Percentiles rank a stretch among this genome's conserved stretches.
Evolutionary conservation across 305 asterid species (phyloP).

Genomic region (Fraxinus latifolia): DNA sequence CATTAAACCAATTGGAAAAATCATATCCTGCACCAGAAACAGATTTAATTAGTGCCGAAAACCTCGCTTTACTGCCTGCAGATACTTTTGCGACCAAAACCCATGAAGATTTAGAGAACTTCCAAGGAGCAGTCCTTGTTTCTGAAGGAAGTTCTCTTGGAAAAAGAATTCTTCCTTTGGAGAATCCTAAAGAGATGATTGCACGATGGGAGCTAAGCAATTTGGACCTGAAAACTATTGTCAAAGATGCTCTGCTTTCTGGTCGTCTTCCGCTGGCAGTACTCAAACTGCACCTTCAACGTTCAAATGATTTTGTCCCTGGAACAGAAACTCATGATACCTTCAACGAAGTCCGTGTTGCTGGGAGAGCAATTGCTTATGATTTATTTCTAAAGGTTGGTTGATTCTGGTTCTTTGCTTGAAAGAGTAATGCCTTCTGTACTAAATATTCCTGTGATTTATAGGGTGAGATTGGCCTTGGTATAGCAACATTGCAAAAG

Average conservation of each 20-base stretch:
- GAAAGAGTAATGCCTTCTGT: constrained; percentile 12
- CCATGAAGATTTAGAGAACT: constrained; percentile 35
- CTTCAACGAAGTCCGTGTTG: constrained; percentile 75
- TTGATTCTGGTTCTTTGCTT: constrained; percentile 28
- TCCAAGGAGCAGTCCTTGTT: constrained; percentile 41
- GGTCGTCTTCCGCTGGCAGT: constrained; percentile 98
- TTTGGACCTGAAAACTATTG: constrained; percentile 76
- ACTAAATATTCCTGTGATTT: constrained; percentile 27
- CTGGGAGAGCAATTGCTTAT: constrained; percentile 86
- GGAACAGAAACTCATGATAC: constrained; percentile 67
- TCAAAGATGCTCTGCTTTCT: constrained; percentile 82
- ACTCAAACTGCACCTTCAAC: constrained; percentile 86
- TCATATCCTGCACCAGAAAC: constrained; percentile 44
- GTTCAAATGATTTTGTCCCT: constrained; percentile 47
- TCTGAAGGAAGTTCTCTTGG: constrained; percentile 52
- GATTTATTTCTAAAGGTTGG: constrained; percentile 86
- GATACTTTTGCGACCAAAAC: constrained; percentile 37
- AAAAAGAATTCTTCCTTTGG: constrained; percentile 41
- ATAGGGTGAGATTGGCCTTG: constrained; percentile 92
- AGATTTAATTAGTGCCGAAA: constrained; percentile 40
- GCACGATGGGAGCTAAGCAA: constrained; percentile 89
- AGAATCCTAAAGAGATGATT: constrained; percentile 91
- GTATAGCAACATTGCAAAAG: constrained; percentile 82
- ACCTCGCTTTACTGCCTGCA: constrained; percentile 63
- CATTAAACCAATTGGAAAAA: constrained; percentile 38